These are phyloP conservation scores for Lachnellula occidentalis DNA, from an alignment of 2,329 filamentous ascomycete species.

Conservation along the genomic window DNA sequence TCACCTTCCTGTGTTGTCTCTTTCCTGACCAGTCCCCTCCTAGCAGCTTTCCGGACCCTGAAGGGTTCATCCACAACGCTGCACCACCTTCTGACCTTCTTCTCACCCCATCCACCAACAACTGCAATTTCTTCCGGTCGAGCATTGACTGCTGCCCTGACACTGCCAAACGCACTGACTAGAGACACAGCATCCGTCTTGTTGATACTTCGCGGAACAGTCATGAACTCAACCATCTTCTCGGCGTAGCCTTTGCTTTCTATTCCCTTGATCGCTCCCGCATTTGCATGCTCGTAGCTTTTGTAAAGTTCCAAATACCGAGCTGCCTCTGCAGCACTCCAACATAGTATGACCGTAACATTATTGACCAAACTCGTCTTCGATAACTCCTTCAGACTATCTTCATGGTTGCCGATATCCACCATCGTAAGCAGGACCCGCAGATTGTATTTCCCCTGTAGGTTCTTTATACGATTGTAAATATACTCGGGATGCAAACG, in stretches of 20 bases:
- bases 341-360: slow-evolving; percentile 85
- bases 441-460: slow-evolving; percentile 81
- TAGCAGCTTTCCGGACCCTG: slow-evolving; percentile 65
- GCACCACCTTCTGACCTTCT: slow-evolving; percentile 86
- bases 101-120: slow-evolving; percentile 91
- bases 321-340: slow-evolving; percentile 89
- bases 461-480: slow-evolving; percentile 80
- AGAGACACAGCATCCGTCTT: slow-evolving; percentile 89
- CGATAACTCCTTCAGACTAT: slow-evolving; percentile 79
- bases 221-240: slow-evolving; percentile 86
- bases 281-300: slow-evolving; percentile 78
- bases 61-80: slow-evolving; percentile 81
- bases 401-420: slow-evolving; percentile 92
- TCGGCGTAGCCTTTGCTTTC: slow-evolving; percentile 82
- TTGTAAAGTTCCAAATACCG: slow-evolving; percentile 95
- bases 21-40: slow-evolving; percentile 35
- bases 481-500: slow-evolving; percentile 97
- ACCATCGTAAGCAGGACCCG: slow-evolving; percentile 86
- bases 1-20: slow-evolving; percentile 15
- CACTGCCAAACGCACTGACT: slow-evolving; percentile 85
- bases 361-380: slow-evolving; percentile 93
- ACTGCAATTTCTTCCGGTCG: slow-evolving; percentile 76
- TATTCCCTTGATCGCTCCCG: slow-evolving; percentile 76
- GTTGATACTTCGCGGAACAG: slow-evolving; percentile 82
- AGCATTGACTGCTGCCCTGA: slow-evolving; percentile 83